These are phyloP conservation scores for Dimocarpus longan DNA, from an alignment of 345 rosid genomes.

Conservation along the genomic window DNA sequence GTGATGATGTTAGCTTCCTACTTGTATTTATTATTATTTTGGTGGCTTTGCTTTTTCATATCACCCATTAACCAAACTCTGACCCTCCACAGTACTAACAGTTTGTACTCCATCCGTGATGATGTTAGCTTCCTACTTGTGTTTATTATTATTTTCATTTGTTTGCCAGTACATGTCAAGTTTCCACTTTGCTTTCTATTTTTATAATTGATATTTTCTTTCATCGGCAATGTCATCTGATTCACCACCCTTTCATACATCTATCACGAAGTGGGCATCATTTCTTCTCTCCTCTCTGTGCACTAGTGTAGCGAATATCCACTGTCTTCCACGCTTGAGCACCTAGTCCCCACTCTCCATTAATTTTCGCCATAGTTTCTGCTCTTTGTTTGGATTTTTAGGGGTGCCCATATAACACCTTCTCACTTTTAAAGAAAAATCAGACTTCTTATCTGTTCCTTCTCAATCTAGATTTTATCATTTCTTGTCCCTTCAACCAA, in stretches of 20 bases:
- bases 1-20: not conserved
- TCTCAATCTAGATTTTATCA: not conserved
- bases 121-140: not conserved
- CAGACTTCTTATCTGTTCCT: not conserved
- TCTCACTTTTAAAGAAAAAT: too few species aligned
- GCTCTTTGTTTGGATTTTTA: too few species aligned
- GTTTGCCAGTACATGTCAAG: not conserved
- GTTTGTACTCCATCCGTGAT: constrained; percentile 14
- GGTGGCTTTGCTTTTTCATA: too few species aligned
- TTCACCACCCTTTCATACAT: not conserved
- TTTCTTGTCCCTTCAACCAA: not conserved
- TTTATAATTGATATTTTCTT: not conserved
- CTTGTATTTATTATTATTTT: not conserved
- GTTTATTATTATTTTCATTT: too few species aligned
- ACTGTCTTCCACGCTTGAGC: not conserved
- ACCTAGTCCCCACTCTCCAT: not conserved
- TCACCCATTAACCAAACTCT: not conserved
- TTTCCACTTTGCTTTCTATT: not conserved
- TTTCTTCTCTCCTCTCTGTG: not conserved
- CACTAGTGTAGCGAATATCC: not conserved
- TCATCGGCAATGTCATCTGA: not conserved
- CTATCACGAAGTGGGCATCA: not conserved
- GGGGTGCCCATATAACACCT: too few species aligned
- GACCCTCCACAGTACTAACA: not conserved
- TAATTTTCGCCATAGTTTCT: too few species aligned